Evolutionary conservation across 768 basidiomycete genomes (phyloP).

Genomic region (Leccinum ochraceum): DNA sequence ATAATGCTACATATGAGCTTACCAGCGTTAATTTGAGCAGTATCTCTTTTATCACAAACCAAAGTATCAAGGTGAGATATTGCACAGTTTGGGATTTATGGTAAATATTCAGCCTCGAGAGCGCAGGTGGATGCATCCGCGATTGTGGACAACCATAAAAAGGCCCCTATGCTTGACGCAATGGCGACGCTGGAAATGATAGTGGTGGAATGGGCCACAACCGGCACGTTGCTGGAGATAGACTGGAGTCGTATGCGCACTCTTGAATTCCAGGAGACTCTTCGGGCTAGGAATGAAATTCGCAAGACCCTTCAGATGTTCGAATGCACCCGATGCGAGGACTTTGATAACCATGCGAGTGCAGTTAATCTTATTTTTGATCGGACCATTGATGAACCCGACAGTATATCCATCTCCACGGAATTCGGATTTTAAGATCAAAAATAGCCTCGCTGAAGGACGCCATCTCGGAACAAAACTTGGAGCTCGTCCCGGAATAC

Average conservation of each 20-base stretch:
- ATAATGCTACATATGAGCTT: slow-evolving; percentile 67
- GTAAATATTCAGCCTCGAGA: slow-evolving; percentile 3
- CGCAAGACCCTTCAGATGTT: slow-evolving; percentile 42
- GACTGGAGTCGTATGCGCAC: slow-evolving; percentile 83
- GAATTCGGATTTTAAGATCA: slow-evolving; percentile 68
- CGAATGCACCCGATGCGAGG: slow-evolving; percentile 58
- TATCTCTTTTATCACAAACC: slow-evolving; percentile 73
- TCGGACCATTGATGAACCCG: slow-evolving; percentile 11
- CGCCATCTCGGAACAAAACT: slow-evolving; percentile 92
- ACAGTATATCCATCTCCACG: slow-evolving; percentile 79
- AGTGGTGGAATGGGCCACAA: slow-evolving; percentile 57
- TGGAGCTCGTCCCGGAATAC: slow-evolving; percentile 96
- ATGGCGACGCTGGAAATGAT: slow-evolving; percentile 50
- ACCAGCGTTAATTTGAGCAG: slow-evolving; percentile 65
- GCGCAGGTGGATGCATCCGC: slow-evolving; percentile 66
- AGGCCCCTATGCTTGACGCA: slow-evolving; percentile 60
- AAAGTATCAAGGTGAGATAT: slow-evolving; percentile 80
- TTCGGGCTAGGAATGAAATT: slow-evolving; percentile 59
- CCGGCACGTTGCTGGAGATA: slow-evolving; percentile 61
- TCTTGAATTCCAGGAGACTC: slow-evolving; percentile 89
- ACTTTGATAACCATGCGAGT: slow-evolving; percentile 79
- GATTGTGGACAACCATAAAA: slow-evolving; percentile 67
- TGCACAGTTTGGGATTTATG: neutral
- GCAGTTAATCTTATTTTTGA: slow-evolving; percentile 1
- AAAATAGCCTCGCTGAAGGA: slow-evolving; percentile 79